These are phyloP conservation scores for Salvia splendens DNA, from an alignment of 257 asterid species.

Conservation along the genomic window DNA sequence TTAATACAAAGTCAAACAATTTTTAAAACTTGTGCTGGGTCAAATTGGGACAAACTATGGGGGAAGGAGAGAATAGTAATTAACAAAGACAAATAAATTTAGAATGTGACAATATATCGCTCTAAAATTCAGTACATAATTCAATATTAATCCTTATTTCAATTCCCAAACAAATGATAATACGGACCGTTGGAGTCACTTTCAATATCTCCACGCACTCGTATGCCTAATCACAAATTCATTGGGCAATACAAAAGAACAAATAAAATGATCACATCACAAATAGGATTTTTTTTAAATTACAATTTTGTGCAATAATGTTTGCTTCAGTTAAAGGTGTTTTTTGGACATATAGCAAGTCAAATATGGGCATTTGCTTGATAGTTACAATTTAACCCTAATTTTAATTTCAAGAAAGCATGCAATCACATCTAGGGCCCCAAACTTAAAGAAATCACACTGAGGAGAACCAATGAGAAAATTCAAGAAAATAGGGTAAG, in stretches of 20 bases:
- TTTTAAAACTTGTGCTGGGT: too few relatives aligned
- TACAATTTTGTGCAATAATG: slow-evolving; percentile 18
- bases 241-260: slow-evolving; percentile 2
- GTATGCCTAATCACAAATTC: not conserved
- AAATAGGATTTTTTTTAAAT: slow-evolving; percentile 6
- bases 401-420: slow-evolving; percentile 21
- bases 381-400: slow-evolving; percentile 31
- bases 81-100: too few relatives aligned
- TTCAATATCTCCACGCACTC: slow-evolving; percentile 19
- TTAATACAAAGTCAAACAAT: too few relatives aligned
- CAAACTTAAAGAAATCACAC: slow-evolving; percentile 26
- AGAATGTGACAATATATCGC: not conserved
- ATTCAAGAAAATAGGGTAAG: slow-evolving; percentile 12
- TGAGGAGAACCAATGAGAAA: slow-evolving; percentile 31
- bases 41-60: too few relatives aligned
- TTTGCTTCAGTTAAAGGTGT: slow-evolving; percentile 31
- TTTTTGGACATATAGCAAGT: slow-evolving; percentile 44
- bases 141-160: not conserved
- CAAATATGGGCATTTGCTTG: slow-evolving; percentile 33
- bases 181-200: slow-evolving; percentile 19
- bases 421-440: slow-evolving; percentile 35
- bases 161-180: not conserved
- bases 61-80: too few relatives aligned
- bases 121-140: not conserved
- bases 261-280: slow-evolving; percentile 7